These are phyloP conservation scores for Pythium aristosporum DNA, from an alignment of 352 stramenopile genomes.

Conservation along the genomic window DNA sequence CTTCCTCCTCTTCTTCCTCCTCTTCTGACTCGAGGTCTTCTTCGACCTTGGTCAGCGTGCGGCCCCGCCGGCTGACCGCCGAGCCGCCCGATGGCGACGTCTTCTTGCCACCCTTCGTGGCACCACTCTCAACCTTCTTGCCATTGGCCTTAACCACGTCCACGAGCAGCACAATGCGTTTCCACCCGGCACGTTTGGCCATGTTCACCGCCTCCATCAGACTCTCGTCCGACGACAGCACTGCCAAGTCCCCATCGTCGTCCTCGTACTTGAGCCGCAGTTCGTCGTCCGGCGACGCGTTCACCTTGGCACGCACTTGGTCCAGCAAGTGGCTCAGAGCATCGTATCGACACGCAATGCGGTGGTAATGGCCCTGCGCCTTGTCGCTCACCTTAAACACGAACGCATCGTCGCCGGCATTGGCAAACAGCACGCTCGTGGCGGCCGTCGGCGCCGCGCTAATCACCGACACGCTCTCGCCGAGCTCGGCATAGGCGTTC, in stretches of 20 bases:
- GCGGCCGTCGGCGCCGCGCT: conserved; percentile 74
- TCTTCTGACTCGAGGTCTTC: conserved; percentile 57
- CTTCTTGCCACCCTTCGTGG: conserved; percentile 18
- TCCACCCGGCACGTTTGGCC: conserved; percentile 83
- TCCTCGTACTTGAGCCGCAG: conserved; percentile 87
- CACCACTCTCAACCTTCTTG: conserved; percentile 19
- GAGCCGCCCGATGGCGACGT: conserved; percentile 28
- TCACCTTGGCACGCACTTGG: conserved; percentile 84
- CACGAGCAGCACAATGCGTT: conserved; percentile 80
- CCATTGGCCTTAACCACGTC: conserved; percentile 60
- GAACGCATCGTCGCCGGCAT: conserved; percentile 69
- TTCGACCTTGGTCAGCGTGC: conserved; percentile 79
- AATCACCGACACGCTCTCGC: conserved; percentile 85
- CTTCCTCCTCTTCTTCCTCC: conserved; percentile 45
- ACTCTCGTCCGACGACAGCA: conserved; percentile 85
- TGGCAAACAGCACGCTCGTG: conserved; percentile 72
- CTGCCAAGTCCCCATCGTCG: conserved; percentile 82
- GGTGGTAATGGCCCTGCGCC: conserved; percentile 79
- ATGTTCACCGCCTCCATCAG: conserved; percentile 84
- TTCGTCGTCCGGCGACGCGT: conserved; percentile 49
- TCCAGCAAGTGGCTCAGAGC: conserved; percentile 67
- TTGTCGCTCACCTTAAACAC: conserved; percentile 89
- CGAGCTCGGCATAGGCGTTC: conserved; percentile 75
- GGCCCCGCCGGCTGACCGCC: conserved; percentile 29
- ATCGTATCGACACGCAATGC: conserved; percentile 80